A percentile compares a stretch with the other conserved stretches of the same genome.
Conservation (phyloP, 352 stramenopile species). For the Phytophthora tentaculata region DNA sequence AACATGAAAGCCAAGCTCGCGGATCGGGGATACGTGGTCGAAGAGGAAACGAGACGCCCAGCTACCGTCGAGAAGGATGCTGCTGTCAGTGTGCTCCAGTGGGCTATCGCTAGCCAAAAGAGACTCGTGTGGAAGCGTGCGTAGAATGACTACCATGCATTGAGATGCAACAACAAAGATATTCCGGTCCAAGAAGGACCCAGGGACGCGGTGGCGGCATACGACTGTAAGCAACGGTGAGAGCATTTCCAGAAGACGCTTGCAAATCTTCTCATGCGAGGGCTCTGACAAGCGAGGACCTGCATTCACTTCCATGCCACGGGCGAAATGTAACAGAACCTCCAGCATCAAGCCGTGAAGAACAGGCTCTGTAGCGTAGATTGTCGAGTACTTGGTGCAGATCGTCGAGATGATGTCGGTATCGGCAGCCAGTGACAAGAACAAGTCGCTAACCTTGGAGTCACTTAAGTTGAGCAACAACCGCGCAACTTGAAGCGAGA, state of each 20-base stretch:
- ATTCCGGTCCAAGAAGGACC: constrained; percentile 56
- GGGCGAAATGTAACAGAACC: constrained; percentile 45
- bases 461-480: constrained; percentile 57
- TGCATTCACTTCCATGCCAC: constrained; percentile 15
- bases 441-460: constrained; percentile 54
- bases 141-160: constrained; percentile 46
- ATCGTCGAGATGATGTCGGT: constrained; percentile 58
- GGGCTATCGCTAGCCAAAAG: constrained; percentile 27
- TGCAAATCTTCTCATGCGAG: constrained; percentile 44
- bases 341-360: constrained; percentile 56
- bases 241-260: constrained; percentile 45
- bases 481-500: constrained; percentile 49
- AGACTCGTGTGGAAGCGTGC: constrained; percentile 25
- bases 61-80: constrained; percentile 43
- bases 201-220: constrained; percentile 57
- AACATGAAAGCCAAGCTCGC: constrained; percentile 52
- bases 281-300: constrained; percentile 19
- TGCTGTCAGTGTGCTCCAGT: constrained; percentile 45
- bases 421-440: constrained; percentile 65
- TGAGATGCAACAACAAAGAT: constrained; percentile 45
- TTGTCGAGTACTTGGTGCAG: constrained; percentile 48
- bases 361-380: constrained; percentile 50
- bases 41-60: constrained; percentile 69
- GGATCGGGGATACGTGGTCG: constrained; percentile 55
- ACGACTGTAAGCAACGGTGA: constrained; percentile 55